phyloP scores from a whole-genome alignment of 2,329 filamentous ascomycete species.

The Trichoderma arundinaceum region DNA sequence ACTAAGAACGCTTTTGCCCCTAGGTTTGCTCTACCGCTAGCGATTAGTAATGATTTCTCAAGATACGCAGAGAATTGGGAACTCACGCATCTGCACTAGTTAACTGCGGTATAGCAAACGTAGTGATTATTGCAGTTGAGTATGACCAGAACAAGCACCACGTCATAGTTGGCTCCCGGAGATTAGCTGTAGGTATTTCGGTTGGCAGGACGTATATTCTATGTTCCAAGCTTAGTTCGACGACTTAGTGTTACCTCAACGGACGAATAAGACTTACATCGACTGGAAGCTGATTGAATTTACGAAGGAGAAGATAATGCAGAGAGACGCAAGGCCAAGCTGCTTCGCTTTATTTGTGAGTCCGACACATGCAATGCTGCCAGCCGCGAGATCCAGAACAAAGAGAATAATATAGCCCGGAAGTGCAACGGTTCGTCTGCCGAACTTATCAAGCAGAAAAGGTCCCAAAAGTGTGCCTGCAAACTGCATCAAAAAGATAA shows the following conservation, averaged over 20 bases:
- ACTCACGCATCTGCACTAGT: conserved; percentile 1
- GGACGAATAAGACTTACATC: too few relatives aligned
- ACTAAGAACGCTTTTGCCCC: too few relatives aligned
- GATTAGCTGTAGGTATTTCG: neutral
- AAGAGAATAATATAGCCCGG: neutral
- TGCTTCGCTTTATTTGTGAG: neutral
- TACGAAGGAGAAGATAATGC: neutral
- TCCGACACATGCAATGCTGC: neutral
- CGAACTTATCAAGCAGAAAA: conserved; percentile 2
- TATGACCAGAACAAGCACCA: neutral
- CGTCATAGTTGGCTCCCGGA: neutral
- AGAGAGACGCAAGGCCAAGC: neutral
- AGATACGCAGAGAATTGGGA: too few relatives aligned
- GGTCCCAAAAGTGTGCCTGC: neutral
- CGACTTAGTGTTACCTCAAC: too few relatives aligned
- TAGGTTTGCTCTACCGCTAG: too few relatives aligned
- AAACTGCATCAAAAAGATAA: conserved; percentile 5
- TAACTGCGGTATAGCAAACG: neutral
- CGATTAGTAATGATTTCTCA: too few relatives aligned
- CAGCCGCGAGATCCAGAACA: neutral
- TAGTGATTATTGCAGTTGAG: neutral
- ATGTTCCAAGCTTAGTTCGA: too few relatives aligned
- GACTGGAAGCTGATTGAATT: neutral
- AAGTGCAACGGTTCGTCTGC: neutral
- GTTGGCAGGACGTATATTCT: too few relatives aligned